Evolutionary conservation across 2,329 filamentous ascomycete species (phyloP).

Genomic region (Clonostachys rosea): DNA sequence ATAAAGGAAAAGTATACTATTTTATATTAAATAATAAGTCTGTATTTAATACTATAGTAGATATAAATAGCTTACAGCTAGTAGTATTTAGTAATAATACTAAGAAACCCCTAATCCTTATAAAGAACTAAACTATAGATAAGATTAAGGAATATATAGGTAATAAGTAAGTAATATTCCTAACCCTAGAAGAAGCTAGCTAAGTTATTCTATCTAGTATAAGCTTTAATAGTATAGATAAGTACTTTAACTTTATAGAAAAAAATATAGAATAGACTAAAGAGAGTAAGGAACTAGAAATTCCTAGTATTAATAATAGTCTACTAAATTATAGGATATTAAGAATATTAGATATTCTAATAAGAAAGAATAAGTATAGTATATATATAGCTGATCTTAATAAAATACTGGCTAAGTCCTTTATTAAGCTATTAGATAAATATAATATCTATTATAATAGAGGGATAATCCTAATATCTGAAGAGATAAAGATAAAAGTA

Average conservation of each 20-base stretch:
- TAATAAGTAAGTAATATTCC: not conserved
- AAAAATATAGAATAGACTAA: too few relatives aligned
- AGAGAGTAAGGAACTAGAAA: too few relatives aligned
- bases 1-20: not conserved
- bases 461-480: too few relatives aligned
- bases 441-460: too few relatives aligned
- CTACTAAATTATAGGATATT: too few relatives aligned
- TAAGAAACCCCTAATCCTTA: not conserved
- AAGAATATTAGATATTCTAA: too few relatives aligned
- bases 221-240: not conserved
- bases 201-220: not conserved
- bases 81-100: not conserved
- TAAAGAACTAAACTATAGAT: not conserved
- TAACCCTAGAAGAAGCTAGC: not conserved
- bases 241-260: not conserved
- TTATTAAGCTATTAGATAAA: too few relatives aligned
- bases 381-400: too few relatives aligned
- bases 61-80: not conserved
- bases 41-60: not conserved
- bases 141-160: not conserved
- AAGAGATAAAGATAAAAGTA: too few relatives aligned
- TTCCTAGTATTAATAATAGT: too few relatives aligned
- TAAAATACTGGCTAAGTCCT: too few relatives aligned
- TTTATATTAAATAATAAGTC: not conserved
- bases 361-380: too few relatives aligned